phyloP scores from a whole-genome alignment of 371 early-diverging fungal genomes.

The Apophysomyces sp. region DNA sequence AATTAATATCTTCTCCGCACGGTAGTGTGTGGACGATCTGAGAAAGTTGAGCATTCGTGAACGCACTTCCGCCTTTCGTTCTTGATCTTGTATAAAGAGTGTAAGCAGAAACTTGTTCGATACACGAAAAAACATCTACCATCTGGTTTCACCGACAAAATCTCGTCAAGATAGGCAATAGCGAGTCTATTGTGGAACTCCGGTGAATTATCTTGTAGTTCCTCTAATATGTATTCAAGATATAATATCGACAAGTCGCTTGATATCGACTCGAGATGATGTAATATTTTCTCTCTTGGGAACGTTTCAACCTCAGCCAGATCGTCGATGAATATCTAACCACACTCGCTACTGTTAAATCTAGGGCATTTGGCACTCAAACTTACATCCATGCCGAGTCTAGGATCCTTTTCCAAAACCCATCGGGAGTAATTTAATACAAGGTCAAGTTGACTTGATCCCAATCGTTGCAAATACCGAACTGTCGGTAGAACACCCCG shows the following conservation, averaged over 20 bases:
- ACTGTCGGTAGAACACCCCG: conserved; percentile 69
- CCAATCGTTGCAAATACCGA: conserved; percentile 74
- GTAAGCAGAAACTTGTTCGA: neutral
- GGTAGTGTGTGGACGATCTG: conserved; percentile 66
- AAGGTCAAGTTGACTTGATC: conserved; percentile 73
- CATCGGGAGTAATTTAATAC: conserved; percentile 80
- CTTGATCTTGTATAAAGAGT: neutral
- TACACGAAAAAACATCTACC: conserved; percentile 2
- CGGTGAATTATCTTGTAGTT: conserved; percentile 64
- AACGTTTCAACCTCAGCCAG: conserved; percentile 56
- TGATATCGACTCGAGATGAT: conserved; percentile 63
- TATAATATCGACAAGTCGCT: conserved; percentile 69
- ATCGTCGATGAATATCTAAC: conserved; percentile 78
- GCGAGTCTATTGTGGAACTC: conserved; percentile 82
- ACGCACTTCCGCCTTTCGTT: conserved; percentile 17
- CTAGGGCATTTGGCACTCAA: neutral
- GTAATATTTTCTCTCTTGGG: conserved; percentile 52
- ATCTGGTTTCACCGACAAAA: conserved; percentile 4
- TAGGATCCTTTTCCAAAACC: conserved; percentile 70
- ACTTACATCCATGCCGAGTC: conserved; percentile 75
- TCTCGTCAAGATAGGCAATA: conserved; percentile 66
- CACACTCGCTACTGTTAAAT: neutral
- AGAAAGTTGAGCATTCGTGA: conserved; percentile 63
- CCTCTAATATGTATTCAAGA: conserved; percentile 75
- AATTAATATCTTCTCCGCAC: conserved; percentile 74